Evolutionary conservation across 2,329 filamentous ascomycete genomes (phyloP).

Genomic region (Podosphaera aphanis): DNA sequence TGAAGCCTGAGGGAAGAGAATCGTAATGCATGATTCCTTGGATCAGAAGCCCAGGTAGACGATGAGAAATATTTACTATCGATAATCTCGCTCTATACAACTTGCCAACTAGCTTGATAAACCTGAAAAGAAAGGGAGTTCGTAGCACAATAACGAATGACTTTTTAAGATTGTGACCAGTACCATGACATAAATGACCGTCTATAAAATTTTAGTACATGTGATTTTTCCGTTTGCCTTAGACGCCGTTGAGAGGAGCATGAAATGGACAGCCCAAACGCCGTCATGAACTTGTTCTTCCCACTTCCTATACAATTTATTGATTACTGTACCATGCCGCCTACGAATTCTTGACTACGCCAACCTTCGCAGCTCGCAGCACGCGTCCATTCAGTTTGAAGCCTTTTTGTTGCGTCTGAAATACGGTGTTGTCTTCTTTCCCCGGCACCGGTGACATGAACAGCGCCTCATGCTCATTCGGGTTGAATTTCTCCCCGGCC

Average conservation of each 20-base stretch:
- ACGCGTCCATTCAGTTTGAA: conserved; percentile 83
- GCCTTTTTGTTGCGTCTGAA: conserved; percentile 85
- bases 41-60: too few relatives aligned
- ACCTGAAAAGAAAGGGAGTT: too few relatives aligned
- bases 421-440: conserved; percentile 77
- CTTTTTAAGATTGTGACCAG: too few relatives aligned
- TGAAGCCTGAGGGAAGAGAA: too few relatives aligned
- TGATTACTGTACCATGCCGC: not conserved
- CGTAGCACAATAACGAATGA: too few relatives aligned
- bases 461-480: conserved; percentile 86
- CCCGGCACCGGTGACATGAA: conserved; percentile 76
- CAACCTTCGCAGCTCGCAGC: conserved; percentile 80
- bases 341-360: conserved; percentile 60
- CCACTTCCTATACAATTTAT: conserved; percentile 4
- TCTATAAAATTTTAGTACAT: too few relatives aligned
- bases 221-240: not conserved
- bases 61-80: too few relatives aligned
- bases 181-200: too few relatives aligned
- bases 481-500: conserved; percentile 70
- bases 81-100: too few relatives aligned
- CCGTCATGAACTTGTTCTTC: not conserved
- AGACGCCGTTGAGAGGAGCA: conserved; percentile 2
- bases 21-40: too few relatives aligned
- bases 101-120: too few relatives aligned
- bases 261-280: not conserved